Percentiles rank a stretch among this genome's conserved stretches.
phyloP scores from a whole-genome alignment of 306 rosid genomes.

The Spatholobus suberectus region DNA sequence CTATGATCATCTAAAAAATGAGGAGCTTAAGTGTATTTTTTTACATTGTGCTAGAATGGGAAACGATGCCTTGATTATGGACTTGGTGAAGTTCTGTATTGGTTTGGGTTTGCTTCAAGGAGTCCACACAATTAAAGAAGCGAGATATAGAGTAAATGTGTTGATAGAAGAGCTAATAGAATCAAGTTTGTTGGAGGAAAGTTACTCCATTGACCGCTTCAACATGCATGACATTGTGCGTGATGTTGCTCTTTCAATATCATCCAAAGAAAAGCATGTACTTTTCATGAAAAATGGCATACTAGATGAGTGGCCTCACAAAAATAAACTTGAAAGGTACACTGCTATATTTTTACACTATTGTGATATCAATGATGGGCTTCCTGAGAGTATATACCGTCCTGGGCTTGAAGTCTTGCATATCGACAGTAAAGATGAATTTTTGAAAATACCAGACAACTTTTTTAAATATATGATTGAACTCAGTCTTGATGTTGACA shows the following conservation, averaged over 20 bases:
- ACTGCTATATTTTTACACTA: not conserved
- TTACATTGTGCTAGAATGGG: slow-evolving; percentile 30
- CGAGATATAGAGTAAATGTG: not conserved
- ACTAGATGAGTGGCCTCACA: slow-evolving; percentile 32
- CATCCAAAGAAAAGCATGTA: not conserved
- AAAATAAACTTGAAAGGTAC: not conserved
- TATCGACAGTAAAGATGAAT: not conserved
- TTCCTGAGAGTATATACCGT: not conserved
- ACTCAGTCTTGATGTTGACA: slow-evolving; percentile 15
- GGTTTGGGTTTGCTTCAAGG: slow-evolving; percentile 20
- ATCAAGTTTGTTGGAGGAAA: not conserved
- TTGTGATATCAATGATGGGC: slow-evolving; percentile 10
- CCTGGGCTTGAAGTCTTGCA: slow-evolving; percentile 26
- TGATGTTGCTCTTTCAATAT: slow-evolving; percentile 18
- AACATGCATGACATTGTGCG: slow-evolving; percentile 32
- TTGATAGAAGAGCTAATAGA: not conserved
- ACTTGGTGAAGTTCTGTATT: slow-evolving; percentile 27
- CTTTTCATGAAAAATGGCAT: not conserved
- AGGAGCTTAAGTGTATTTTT: not conserved
- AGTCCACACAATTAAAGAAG: slow-evolving; percentile 9
- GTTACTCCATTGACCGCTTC: not conserved
- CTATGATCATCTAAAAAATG: slow-evolving; percentile 27
- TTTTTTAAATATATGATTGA: slow-evolving; percentile 1
- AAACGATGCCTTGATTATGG: not conserved
- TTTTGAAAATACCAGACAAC: not conserved